phyloP scores from a whole-genome alignment of 768 basidiomycete species.

The Russula dissimulans region DNA sequence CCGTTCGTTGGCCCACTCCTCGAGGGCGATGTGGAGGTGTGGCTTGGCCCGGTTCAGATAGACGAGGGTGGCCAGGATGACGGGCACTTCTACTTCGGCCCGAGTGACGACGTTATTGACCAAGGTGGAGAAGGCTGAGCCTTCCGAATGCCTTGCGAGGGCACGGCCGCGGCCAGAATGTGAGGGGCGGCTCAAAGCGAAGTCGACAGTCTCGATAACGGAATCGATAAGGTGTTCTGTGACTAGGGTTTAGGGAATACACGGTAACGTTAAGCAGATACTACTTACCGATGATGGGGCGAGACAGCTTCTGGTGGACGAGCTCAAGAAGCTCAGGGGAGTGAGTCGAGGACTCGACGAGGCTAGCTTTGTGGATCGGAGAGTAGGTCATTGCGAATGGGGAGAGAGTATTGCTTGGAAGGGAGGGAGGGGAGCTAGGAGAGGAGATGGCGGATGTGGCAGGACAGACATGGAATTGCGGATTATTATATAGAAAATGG shows the following conservation, averaged over 20 bases:
- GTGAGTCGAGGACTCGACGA: slow-evolving; percentile 56
- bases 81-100: slow-evolving; percentile 64
- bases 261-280: neutral
- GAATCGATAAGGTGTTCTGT: slow-evolving; percentile 63
- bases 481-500: slow-evolving; percentile 23
- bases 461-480: neutral
- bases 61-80: slow-evolving; percentile 60
- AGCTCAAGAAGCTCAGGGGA: slow-evolving; percentile 61
- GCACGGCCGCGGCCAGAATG: slow-evolving; percentile 44
- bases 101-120: slow-evolving; percentile 58
- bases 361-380: slow-evolving; percentile 39
- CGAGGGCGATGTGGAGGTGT: slow-evolving; percentile 70
- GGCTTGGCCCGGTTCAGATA: slow-evolving; percentile 73
- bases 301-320: slow-evolving; percentile 53
- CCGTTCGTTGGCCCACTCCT: slow-evolving; percentile 82
- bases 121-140: slow-evolving; percentile 53
- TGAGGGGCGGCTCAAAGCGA: slow-evolving; percentile 60
- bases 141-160: slow-evolving; percentile 39
- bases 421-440: slow-evolving; percentile 7
- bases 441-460: neutral
- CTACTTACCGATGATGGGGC: slow-evolving; percentile 56
- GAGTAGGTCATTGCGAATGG: slow-evolving; percentile 20
- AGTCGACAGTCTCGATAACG: slow-evolving; percentile 66
- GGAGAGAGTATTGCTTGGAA: neutral
- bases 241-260: slow-evolving; percentile 3